Evolutionary conservation across 805 yeast genomes (phyloP), one percentile per base, ranked within the genome.

Genomic region (Cyberlindnera maclurae): DNA sequence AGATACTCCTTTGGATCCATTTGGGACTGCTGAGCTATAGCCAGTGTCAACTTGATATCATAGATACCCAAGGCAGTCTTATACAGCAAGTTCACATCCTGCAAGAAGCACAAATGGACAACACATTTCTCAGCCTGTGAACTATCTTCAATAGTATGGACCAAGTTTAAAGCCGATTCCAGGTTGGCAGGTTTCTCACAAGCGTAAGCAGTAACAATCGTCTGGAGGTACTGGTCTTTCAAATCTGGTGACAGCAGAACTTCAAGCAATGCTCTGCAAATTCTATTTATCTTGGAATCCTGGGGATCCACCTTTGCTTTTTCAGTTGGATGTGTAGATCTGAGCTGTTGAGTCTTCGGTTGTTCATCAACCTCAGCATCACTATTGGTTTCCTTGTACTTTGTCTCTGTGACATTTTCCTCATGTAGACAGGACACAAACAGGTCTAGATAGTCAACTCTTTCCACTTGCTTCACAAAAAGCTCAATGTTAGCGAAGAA

Each of bases 1-100:
- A 93, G 65, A 51, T 93, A 93, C 60, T 93, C 99, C 54, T 89
- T 87, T 17, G 99, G 99, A 63, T 93, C 99, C 70, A 82, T 89
- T 60, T 90, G 97, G 0, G 97, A 88, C 54, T 88, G 93, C 58
- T 94, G 97, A 0, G 98, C 98, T 42, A 93, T 79, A 11, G 73
- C 70, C 41, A 93, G 69, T 0, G 97, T 76, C 51, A 90, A 65
- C 40, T 79, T 79, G 31, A 93, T 79, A 56, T 93, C 82, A 54
- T 93, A 93, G 15, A 83, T 64, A 2, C 94, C 82, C 41, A 93
- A 70, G 0, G 97, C 83, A 15, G 80, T 78, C 34, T 79, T 71
- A 61, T 90, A 93, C 15, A 93, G 69, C 43, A 75, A 66, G 54
- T 87, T 87, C 28, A 88, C 94, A 60, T 90, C 99, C 54, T 83